Percentiles rank a stretch among this genome's conserved stretches.
Evolutionary conservation across 768 basidiomycete genomes (phyloP).

Genomic region (Tremella mesenterica): DNA sequence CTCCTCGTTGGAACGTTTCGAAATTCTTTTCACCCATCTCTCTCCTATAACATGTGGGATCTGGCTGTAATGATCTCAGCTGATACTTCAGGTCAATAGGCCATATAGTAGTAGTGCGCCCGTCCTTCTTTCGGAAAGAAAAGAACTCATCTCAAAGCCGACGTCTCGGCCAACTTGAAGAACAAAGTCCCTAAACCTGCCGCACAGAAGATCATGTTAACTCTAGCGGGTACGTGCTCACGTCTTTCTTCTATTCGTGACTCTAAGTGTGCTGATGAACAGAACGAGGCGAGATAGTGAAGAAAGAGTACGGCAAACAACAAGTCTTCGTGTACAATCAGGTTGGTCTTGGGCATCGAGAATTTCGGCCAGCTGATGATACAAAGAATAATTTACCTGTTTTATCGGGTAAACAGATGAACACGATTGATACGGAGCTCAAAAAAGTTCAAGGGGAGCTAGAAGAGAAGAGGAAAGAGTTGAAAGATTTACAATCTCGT

Average conservation of each 20-base stretch:
- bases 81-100: slow-evolving; percentile 65
- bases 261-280: background rate
- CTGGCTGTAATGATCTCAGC: too few species aligned
- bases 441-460: background rate
- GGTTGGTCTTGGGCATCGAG: slow-evolving; percentile 19
- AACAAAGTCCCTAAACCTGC: slow-evolving; percentile 75
- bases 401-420: background rate
- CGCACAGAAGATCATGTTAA: slow-evolving; percentile 70
- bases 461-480: slow-evolving; percentile 1
- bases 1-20: too few species aligned
- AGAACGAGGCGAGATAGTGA: slow-evolving; percentile 72
- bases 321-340: slow-evolving; percentile 76
- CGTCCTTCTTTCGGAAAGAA: background rate
- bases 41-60: too few species aligned
- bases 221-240: slow-evolving; percentile 52
- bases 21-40: too few species aligned
- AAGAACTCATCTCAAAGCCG: slow-evolving; percentile 50
- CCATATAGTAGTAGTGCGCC: slow-evolving; percentile 64
- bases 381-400: background rate
- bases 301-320: slow-evolving; percentile 80
- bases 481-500: slow-evolving; percentile 8
- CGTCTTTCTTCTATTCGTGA: background rate
- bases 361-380: background rate
- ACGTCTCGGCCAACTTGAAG: slow-evolving; percentile 83
- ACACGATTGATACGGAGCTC: background rate